These are phyloP conservation scores for Neurospora sp. DNA, from an alignment of 495 filamentous ascomycete species.

Conservation along the genomic window DNA sequence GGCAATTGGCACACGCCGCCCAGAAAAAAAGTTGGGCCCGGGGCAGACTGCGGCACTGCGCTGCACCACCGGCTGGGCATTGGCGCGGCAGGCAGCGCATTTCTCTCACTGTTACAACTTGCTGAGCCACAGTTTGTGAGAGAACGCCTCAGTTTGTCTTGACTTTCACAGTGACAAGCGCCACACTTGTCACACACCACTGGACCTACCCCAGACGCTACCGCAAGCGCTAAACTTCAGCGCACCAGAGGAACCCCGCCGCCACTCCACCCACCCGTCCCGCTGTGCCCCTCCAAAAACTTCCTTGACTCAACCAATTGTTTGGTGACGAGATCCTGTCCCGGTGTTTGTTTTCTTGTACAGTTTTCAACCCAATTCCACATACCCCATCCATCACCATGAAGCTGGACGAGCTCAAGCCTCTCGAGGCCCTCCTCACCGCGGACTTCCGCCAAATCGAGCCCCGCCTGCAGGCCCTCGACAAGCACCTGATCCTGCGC, in stretches of 20 bases:
- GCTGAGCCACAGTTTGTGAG: neutral
- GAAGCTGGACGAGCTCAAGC: conserved; percentile 41
- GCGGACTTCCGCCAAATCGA: conserved; percentile 75
- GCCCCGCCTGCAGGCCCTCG: conserved; percentile 61
- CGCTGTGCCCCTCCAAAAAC: conserved; percentile 23
- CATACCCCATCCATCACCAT: conserved; percentile 15
- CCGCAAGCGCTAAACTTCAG: neutral
- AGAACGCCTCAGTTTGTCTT: neutral
- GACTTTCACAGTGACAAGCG: neutral
- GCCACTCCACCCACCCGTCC: neutral
- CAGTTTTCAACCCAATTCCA: neutral
- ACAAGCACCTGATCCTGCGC: conserved; percentile 77
- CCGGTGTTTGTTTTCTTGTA: neutral
- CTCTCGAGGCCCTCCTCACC: conserved; percentile 39
- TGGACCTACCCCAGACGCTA: neutral
- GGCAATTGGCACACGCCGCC: neutral
- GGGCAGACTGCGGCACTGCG: neutral
- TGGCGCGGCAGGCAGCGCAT: neutral
- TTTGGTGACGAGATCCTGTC: neutral
- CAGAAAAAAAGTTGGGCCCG: conserved; percentile 20
- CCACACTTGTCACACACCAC: neutral
- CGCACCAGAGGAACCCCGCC: neutral
- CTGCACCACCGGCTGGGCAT: neutral
- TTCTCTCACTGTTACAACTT: neutral
- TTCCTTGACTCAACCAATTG: conserved; percentile 14